phyloP scores from a whole-genome alignment of 305 asterid species.

The Fraxinus paxiana region DNA sequence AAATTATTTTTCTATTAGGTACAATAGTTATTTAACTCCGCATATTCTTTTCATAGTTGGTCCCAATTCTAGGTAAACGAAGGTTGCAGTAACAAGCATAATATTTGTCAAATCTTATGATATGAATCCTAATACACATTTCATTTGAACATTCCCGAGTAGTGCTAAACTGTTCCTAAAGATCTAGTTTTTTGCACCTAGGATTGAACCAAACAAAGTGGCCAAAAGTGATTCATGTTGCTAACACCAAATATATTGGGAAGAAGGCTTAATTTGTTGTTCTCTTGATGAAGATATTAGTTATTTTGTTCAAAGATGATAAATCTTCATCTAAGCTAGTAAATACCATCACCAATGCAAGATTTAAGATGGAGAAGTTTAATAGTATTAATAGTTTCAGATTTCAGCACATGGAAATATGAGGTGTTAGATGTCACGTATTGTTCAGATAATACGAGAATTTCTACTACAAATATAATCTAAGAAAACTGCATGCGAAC shows the following conservation, averaged over 20 bases:
- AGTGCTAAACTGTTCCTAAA: background rate
- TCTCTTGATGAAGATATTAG: background rate
- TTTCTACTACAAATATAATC: background rate
- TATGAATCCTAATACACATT: background rate
- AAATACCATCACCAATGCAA: background rate
- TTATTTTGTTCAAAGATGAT: background rate
- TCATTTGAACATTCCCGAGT: background rate
- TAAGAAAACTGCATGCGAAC: background rate
- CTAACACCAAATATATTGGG: background rate
- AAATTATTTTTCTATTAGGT: background rate
- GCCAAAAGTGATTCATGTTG: background rate
- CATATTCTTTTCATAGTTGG: background rate
- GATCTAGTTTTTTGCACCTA: background rate
- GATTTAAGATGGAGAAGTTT: background rate
- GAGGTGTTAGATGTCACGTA: background rate
- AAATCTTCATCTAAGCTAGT: background rate
- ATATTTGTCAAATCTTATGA: background rate
- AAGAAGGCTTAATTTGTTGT: background rate
- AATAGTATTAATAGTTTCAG: background rate
- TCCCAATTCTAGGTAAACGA: background rate
- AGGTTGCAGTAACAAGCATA: background rate
- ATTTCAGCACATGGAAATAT: background rate
- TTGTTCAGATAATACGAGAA: background rate
- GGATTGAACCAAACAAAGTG: background rate
- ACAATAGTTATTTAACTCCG: background rate